These are phyloP conservation scores for Solanum hybrid DNA, from an alignment of 305 asterid species.

Conservation along the genomic window DNA sequence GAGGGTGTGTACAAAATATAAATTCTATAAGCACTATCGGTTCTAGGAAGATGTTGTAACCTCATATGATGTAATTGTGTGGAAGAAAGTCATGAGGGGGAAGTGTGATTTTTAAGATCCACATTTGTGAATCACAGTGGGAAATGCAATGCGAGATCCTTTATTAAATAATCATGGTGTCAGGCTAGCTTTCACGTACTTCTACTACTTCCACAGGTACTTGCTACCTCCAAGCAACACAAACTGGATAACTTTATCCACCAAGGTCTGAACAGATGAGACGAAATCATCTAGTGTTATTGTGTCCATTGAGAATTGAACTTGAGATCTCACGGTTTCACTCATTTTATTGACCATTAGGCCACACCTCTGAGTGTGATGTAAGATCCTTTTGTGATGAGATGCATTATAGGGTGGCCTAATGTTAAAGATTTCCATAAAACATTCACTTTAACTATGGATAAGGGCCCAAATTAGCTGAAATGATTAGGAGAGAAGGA, in stretches of 20 bases:
- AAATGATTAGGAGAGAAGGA: neutral
- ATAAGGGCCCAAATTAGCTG: neutral
- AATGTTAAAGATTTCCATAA: neutral
- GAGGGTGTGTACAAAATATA: neutral
- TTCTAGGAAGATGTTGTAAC: neutral
- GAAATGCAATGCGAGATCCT: neutral
- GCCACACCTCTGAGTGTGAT: neutral
- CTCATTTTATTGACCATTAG: neutral
- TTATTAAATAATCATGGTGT: neutral
- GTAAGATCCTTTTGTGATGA: neutral
- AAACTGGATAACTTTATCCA: neutral
- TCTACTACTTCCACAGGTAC: neutral
- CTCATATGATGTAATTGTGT: neutral
- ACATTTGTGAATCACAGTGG: neutral
- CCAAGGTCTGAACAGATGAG: neutral
- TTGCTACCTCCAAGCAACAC: neutral
- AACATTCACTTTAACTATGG: neutral
- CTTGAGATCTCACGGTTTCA: neutral
- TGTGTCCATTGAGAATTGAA: neutral
- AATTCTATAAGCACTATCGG: neutral
- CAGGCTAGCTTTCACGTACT: neutral
- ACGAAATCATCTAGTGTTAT: neutral
- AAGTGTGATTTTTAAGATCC: neutral
- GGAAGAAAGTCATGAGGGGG: neutral
- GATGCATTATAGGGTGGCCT: neutral